Evolutionary conservation across 2,329 filamentous ascomycete genomes (phyloP).

Genomic region (Cercospora janseana): DNA sequence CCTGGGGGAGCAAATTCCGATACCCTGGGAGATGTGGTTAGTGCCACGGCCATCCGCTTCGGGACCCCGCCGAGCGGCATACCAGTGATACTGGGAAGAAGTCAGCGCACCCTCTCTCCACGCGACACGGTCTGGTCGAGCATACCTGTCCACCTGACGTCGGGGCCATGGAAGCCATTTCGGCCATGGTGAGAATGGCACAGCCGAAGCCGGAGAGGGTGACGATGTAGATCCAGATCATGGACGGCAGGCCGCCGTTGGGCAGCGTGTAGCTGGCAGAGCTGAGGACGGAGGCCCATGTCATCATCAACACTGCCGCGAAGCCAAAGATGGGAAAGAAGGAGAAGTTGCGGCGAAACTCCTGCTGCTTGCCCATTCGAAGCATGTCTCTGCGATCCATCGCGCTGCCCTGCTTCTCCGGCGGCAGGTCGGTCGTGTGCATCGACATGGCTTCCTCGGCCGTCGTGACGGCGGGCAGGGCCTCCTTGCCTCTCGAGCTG

Average conservation of each 20-base stretch:
- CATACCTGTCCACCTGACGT: constrained; percentile 37
- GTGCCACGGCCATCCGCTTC: background rate
- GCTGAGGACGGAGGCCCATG: constrained; percentile 31
- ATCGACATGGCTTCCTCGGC: constrained; percentile 16
- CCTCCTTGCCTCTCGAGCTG: constrained; percentile 16
- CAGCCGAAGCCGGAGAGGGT: constrained; percentile 27
- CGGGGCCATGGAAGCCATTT: constrained; percentile 33
- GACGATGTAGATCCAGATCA: constrained; percentile 28
- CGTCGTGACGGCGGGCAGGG: constrained; percentile 14
- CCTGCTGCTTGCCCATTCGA: constrained; percentile 27
- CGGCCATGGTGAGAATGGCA: constrained; percentile 28
- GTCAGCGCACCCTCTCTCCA: background rate
- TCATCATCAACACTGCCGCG: constrained; percentile 34
- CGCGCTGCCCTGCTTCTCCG: constrained; percentile 26
- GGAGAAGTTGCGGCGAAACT: constrained; percentile 24
- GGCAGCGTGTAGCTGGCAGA: constrained; percentile 29
- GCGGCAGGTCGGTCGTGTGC: constrained; percentile 21
- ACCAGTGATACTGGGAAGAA: constrained; percentile 27
- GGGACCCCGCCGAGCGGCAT: background rate
- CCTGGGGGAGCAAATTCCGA: constrained; percentile 43
- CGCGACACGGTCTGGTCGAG: background rate
- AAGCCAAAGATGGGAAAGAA: constrained; percentile 31
- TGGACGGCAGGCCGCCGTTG: constrained; percentile 33
- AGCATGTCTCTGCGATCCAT: constrained; percentile 25
- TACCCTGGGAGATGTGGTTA: constrained; percentile 28